These are phyloP conservation scores for Aspergillus baeticus DNA, from an alignment of 495 filamentous ascomycete genomes.

Conservation along the genomic window DNA sequence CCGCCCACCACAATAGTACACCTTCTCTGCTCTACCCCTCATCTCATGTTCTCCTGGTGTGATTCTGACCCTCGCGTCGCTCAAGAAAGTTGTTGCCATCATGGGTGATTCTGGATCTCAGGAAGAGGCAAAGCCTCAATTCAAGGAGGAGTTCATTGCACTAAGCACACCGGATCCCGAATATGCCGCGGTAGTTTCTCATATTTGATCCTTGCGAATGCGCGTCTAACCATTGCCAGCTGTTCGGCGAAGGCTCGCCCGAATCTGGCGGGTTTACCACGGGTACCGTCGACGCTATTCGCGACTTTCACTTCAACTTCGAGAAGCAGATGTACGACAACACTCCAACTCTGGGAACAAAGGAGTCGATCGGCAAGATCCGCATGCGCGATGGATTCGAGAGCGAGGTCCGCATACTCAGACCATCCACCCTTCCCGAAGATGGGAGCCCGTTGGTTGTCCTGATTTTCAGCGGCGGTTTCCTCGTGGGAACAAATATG, in stretches of 20 bases:
- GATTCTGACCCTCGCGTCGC: too few relatives aligned
- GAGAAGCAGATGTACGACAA: background rate
- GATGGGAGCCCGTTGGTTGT: background rate
- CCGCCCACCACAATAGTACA: too few relatives aligned
- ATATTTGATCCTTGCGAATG: background rate
- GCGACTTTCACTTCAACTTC: background rate
- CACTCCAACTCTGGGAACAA: background rate
- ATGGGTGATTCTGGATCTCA: background rate
- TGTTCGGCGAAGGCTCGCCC: background rate
- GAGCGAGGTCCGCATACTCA: conserved; percentile 1
- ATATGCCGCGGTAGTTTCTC: background rate
- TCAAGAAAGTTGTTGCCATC: background rate
- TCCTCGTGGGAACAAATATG: background rate
- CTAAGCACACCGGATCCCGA: background rate
- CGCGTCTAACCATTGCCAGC: background rate
- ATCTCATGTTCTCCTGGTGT: too few relatives aligned
- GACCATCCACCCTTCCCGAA: background rate
- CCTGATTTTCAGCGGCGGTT: conserved; percentile 10
- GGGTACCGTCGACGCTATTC: background rate
- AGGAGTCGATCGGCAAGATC: background rate
- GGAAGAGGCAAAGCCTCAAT: background rate
- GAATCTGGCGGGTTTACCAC: background rate
- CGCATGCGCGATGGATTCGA: conserved; percentile 5
- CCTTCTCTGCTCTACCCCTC: too few relatives aligned
- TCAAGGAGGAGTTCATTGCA: background rate